These are phyloP conservation scores for Monosporascus sp. DNA, from an alignment of 2,329 filamentous ascomycete genomes.

Conservation along the genomic window DNA sequence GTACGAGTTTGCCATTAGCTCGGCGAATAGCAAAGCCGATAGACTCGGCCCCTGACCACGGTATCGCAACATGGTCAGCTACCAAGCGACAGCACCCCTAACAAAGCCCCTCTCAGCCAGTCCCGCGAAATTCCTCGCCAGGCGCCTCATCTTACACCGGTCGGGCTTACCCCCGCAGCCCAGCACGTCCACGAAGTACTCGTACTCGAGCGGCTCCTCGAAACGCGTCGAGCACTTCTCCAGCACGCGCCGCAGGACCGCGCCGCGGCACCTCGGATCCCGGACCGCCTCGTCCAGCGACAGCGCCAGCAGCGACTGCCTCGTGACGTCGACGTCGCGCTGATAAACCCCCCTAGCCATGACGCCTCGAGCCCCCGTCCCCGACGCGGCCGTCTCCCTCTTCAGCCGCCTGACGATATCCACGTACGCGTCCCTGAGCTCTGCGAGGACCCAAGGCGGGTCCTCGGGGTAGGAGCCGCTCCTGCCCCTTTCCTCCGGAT, in stretches of 20 bases:
- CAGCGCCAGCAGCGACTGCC: conserved; percentile 17
- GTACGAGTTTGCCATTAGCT: too few species aligned
- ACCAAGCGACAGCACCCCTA: conserved; percentile 17
- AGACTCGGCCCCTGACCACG: too few species aligned
- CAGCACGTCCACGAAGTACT: conserved; percentile 11
- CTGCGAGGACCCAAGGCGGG: conserved; percentile 16
- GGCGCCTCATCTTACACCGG: conserved; percentile 8
- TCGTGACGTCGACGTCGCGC: background rate
- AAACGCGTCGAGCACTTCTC: conserved; percentile 16
- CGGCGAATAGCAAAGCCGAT: too few species aligned
- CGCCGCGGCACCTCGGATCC: conserved; percentile 16
- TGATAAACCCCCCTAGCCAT: background rate
- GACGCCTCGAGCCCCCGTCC: background rate
- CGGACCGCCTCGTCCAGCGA: conserved; percentile 15
- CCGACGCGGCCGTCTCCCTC: background rate
- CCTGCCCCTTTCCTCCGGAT: conserved; percentile 3
- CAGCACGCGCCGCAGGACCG: conserved; percentile 14
- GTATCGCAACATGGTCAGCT: background rate
- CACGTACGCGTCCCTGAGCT: conserved; percentile 15
- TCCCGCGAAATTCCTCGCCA: conserved; percentile 15
- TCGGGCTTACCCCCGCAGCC: conserved; percentile 8
- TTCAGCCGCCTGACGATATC: conserved; percentile 9
- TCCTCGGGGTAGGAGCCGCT: conserved; percentile 7
- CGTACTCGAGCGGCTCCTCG: conserved; percentile 14
- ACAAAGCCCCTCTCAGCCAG: conserved; percentile 16